Evolutionary conservation across 2,329 filamentous ascomycete genomes (phyloP), one percentile per base, ranked within the genome.

Genomic region (Metarhizium guizhouense): DNA sequence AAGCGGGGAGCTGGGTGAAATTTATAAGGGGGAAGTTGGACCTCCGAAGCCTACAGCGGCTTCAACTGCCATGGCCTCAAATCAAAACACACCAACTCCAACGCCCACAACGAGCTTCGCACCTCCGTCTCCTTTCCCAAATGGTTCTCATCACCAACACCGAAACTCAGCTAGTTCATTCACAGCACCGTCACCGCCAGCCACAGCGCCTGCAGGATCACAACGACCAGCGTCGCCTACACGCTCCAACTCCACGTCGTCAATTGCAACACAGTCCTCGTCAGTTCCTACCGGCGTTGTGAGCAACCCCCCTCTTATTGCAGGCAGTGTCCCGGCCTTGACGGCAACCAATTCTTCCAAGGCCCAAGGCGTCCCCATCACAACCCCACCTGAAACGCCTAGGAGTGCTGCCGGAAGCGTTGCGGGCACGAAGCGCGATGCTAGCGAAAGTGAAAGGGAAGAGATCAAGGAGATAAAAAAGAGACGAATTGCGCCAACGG

Each of bases 341-440:
- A 84, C 88, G 13, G 89, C 89, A 6, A 76, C 87, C 10, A 87
- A 86, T 60, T 88, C 87, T 1, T 79, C 78, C 47, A 83, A 83
- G 63, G 74, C 82, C 3, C 75, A 76, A 0, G 78, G 80, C 0
- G 74, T 95, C 47, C 88, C 91, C 0, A 83, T 95, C 64, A 90
- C 88, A 42, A 96, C 93, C 7, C 93, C 94, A 2, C 94, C 93
- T 1, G 88, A 95, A 68, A 97, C 93, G 3, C 93, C 93, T 6
- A 78, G 79, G 45, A 70, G 67, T 48, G 60, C 65, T 1, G 62
- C 64, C 18, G 63, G 63, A 29, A 63, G 65, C 43, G 65, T 65
- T 49, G 65, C 68, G 3, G 79, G 79, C 34, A 70, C 73, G 16
- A 86, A 85, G 67, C 74, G 82, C 60, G 82, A 85, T 32, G 76